Percentiles rank a stretch among this genome's conserved stretches.
These are phyloP conservation scores for Diplodia mutila DNA, from an alignment of 2,329 filamentous ascomycete genomes.

Conservation along the genomic window DNA sequence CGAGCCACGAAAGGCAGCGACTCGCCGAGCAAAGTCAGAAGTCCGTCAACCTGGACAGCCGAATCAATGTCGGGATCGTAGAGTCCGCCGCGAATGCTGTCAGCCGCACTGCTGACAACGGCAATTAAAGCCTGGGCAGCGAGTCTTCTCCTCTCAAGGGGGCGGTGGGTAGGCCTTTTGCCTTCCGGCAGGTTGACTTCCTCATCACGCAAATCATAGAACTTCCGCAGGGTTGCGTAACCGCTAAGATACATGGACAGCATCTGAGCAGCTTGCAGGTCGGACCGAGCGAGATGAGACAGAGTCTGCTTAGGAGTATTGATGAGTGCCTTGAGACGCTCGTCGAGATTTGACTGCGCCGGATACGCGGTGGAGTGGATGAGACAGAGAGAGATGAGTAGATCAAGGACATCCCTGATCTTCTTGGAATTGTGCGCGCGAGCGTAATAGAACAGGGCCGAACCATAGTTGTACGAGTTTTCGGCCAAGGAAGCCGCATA, in stretches of 20 bases:
- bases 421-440: constrained; percentile 78
- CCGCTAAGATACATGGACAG: constrained; percentile 86
- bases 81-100: constrained; percentile 88
- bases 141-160: constrained; percentile 66
- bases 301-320: constrained; percentile 73
- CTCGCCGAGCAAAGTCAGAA: constrained; percentile 83
- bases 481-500: constrained; percentile 79
- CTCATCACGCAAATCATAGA: constrained; percentile 86
- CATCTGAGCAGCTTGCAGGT: constrained; percentile 79
- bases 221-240: constrained; percentile 87
- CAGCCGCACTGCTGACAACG: constrained; percentile 83
- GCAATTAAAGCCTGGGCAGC: constrained; percentile 76
- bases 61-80: constrained; percentile 81
- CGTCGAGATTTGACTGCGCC: constrained; percentile 70
- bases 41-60: constrained; percentile 84
- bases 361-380: constrained; percentile 84
- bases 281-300: constrained; percentile 70
- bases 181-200: constrained; percentile 47
- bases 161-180: constrained; percentile 49
- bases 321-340: constrained; percentile 70
- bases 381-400: constrained; percentile 84
- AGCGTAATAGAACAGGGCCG: constrained; percentile 88
- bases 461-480: constrained; percentile 76
- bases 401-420: constrained; percentile 81
- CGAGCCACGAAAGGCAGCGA: constrained; percentile 72